These are phyloP conservation scores for Serendipita sp. DNA, from an alignment of 768 basidiomycete genomes.

Conservation along the genomic window DNA sequence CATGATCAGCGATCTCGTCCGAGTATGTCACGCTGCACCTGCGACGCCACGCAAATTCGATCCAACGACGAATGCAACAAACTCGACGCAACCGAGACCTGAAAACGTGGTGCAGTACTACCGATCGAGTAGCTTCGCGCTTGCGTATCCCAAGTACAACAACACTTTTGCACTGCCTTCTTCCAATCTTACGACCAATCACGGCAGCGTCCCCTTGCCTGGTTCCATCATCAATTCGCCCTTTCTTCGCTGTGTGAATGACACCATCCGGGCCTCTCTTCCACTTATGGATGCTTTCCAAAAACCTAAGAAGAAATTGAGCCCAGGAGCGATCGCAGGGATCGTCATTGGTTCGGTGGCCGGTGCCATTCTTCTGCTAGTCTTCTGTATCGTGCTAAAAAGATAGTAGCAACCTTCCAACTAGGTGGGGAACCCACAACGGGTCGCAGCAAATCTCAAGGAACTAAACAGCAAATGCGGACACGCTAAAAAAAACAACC, in stretches of 20 bases:
- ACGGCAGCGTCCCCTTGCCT: background rate
- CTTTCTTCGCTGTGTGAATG: background rate
- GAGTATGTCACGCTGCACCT: background rate
- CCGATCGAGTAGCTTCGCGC: slow-evolving; percentile 8
- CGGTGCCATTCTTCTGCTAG: background rate
- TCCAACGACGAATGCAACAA: background rate
- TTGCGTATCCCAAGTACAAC: slow-evolving; percentile 9
- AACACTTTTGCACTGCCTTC: slow-evolving; percentile 5
- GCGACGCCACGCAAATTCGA: background rate
- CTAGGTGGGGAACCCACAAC: background rate
- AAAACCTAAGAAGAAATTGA: background rate
- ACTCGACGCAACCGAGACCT: background rate
- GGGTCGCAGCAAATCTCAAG: background rate
- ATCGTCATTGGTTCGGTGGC: background rate
- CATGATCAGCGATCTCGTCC: slow-evolving; percentile 6
- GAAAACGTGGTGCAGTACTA: slow-evolving; percentile 11
- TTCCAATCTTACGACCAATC: background rate
- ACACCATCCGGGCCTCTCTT: background rate
- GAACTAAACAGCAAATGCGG: background rate
- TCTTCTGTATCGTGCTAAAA: background rate
- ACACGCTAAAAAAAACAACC: background rate
- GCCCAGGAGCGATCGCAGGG: background rate
- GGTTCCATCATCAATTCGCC: background rate
- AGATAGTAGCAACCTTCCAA: background rate
- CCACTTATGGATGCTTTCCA: background rate